These are phyloP conservation scores for Phytophthora foliorum DNA, from an alignment of 352 stramenopile genomes.

Conservation along the genomic window DNA sequence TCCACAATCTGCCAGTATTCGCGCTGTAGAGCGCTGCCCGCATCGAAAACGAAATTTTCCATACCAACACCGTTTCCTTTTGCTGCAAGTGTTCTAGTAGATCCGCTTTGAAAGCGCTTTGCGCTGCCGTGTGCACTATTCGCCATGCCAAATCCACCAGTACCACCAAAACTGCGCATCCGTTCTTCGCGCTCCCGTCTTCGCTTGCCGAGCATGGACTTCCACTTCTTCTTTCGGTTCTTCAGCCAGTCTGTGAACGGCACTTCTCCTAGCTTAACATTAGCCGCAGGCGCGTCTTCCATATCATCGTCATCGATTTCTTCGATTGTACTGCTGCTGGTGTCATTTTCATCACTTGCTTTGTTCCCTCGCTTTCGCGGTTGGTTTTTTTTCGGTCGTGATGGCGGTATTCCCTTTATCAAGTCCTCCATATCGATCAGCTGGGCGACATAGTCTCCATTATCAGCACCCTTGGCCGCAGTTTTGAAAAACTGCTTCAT, in stretches of 20 bases:
- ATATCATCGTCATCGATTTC: constrained; percentile 40
- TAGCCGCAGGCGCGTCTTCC: constrained; percentile 15
- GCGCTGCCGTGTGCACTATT: constrained; percentile 37
- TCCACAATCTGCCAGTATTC: constrained; percentile 88
- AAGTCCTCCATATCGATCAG: constrained; percentile 84
- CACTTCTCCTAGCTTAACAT: constrained; percentile 69
- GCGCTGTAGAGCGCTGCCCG: constrained; percentile 57
- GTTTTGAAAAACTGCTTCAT: constrained; percentile 94
- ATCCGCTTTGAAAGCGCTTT: constrained; percentile 50
- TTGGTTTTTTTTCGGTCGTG: constrained; percentile 11
- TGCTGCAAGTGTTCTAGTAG: constrained; percentile 20
- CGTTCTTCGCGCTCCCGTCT: constrained; percentile 71
- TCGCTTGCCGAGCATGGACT: constrained; percentile 58
- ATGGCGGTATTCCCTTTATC: constrained; percentile 36
- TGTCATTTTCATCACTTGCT: constrained; percentile 24
- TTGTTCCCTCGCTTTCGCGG: constrained; percentile 27
- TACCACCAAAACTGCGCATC: constrained; percentile 40
- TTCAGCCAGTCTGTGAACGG: constrained; percentile 69
- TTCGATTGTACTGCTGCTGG: constrained; percentile 25
- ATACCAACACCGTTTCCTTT: constrained; percentile 67
- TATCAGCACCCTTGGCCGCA: constrained; percentile 31
- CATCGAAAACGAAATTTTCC: constrained; percentile 85
- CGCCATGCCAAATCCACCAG: constrained; percentile 40
- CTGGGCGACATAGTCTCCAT: constrained; percentile 62
- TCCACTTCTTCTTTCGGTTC: constrained; percentile 84